Base-by-base conservation (phyloP, 1,284 basidiomycete genomes). In the Puccinia polysora region DNA sequence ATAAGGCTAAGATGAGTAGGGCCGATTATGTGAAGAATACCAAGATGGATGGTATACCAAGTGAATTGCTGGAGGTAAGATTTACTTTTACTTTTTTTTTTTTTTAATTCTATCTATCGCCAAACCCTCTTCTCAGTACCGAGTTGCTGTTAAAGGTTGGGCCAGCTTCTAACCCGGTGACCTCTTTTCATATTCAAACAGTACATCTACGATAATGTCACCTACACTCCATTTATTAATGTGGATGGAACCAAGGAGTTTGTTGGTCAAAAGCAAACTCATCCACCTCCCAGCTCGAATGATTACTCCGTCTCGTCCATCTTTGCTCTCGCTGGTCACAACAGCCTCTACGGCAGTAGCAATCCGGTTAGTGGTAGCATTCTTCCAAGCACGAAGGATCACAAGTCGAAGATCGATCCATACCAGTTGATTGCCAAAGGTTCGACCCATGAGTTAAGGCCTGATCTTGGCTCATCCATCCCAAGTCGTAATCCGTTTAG, bases 131-230 rank as follows among this genome's bases (percentile, higher is more conserved):
- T 55, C 1, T 55, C 52, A 14, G 12, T 15, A n/a, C 52, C 28
- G 18, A 14, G 23, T 18, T 14, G 14, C 18, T 12, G 14, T 55
- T 55, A 12, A 55, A 14, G 18, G 52, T 55, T 4, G 3, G 15
- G 15, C 52, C 15, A 25, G 4, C 15, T 3, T 25, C 25, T 2
- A 55, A 55, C 32, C 52, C 32, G 15, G 23, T 4, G 2, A 25
- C 25, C 32, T 55, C 4, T 28, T 23, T 4, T 25, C n/a, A n/a
- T n/a, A n/a, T n/a, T n/a, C n/a, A n/a, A n/a, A 38, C 7, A 94
- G 90, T 94, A 89, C 75, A 92, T 95, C 78, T 98, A 89, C 79
- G 95, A 99, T 81, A 97, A 99, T 78, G 92, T 94, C 69, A 88
- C 91, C 25, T 93, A 89, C 81, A 91, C 88, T 55, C 95, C 89